Evolutionary conservation across 2,329 filamentous ascomycete genomes (phyloP), one percentile per base, ranked within the genome.

Genomic region (Trichoderma sp.): DNA sequence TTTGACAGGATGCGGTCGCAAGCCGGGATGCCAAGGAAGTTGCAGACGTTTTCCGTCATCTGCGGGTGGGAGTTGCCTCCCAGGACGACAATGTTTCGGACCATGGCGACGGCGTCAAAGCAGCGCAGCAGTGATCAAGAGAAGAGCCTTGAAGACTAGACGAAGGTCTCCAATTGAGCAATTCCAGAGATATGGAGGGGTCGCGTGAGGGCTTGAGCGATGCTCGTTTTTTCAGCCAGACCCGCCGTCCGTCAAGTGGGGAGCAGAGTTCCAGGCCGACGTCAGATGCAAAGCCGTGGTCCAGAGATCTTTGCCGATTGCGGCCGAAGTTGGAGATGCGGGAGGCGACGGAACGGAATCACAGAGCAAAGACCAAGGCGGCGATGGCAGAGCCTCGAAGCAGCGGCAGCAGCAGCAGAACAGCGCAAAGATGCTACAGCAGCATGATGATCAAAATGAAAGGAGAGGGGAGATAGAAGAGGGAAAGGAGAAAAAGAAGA

Each of bases 71-170:
- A 97, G 81, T 93, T 96, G 73, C 96, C 95, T 77, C 95, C 94
- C 75, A 99, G 90, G 74, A 99, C 89, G 79, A 97, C 93, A 76
- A 99, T 94, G 82, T 97, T 97, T 82, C 95, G 92, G 76, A 98
- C 95, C 94, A 98, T 97, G 74, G 76, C 82, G 75, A 71, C 34
- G 58, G 47, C 47, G 47, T 63, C 43, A 57, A 57, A 68, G 21
- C 12, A 53, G 30, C 15, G 9, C 39, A 63, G 64, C 24, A 28
- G 36, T 39, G 36, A 26, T n/a, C 24, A 60, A 56, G 47, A 57
- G 18, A 12, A 47, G 24, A 6, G 11, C 12, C 30, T 47, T 32
- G 57, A 15, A 57, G 43, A 68, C n/a, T 21, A 65, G 24, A n/a
- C 2, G 3, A 26, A 26, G 15, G 14, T 56, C 43, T 64, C 61